Conservation (phyloP, 495 filamentous ascomycete genomes). For the Daldinia caldariorum region DNA sequence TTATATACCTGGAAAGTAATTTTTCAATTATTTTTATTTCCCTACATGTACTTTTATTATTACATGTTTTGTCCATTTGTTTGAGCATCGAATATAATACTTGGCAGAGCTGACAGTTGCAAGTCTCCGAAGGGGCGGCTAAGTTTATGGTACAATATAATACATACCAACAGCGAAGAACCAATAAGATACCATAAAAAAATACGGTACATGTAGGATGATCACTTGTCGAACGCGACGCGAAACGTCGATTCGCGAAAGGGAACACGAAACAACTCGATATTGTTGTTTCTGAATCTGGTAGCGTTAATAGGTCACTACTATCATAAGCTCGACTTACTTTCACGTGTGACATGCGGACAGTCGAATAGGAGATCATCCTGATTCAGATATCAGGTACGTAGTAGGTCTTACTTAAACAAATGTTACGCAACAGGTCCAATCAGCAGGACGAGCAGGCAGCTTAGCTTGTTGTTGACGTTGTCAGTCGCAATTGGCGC, state of each 20-base stretch:
- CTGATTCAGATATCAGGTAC: background rate
- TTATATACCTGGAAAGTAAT: too few species aligned
- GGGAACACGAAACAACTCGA: constrained; percentile 33
- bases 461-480: constrained; percentile 25
- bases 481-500: constrained; percentile 35
- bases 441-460: constrained; percentile 22
- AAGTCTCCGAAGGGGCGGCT: constrained; percentile 23
- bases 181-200: constrained; percentile 34
- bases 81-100: background rate
- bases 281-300: constrained; percentile 6
- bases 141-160: constrained; percentile 28
- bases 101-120: constrained; percentile 3
- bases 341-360: constrained; percentile 10
- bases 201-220: constrained; percentile 3
- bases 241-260: constrained; percentile 32
- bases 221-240: constrained; percentile 43
- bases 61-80: background rate
- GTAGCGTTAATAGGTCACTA: constrained; percentile 9
- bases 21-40: too few species aligned
- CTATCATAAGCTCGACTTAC: background rate
- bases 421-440: background rate
- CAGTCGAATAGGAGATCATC: constrained; percentile 2
- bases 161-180: constrained; percentile 12
- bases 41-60: background rate
- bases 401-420: background rate